Evolutionary conservation across 2,329 filamentous ascomycete genomes (phyloP), one percentile per base, ranked within the genome.

Genomic region (Cytospora leucostoma): DNA sequence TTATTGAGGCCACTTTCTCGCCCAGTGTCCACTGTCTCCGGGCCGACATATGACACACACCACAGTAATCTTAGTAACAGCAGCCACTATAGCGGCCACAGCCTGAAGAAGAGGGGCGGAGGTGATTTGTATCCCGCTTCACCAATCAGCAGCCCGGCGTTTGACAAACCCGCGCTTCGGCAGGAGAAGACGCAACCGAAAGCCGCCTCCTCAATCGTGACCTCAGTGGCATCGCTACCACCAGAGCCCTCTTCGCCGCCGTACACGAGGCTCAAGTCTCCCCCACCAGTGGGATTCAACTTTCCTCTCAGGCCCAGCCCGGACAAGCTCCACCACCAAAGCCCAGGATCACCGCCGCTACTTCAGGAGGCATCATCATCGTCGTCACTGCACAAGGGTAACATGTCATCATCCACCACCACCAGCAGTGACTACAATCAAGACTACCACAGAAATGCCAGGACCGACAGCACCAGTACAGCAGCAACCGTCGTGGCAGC

Each of bases 91-190:
- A 52, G 56, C 52, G 65, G 37, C 15, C 56, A 59, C n/a, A 65
- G 49, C 56, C 52, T 49, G 33, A 64, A 62, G n/a, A 55, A 32
- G 59, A 63, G 17, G 47, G 61, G 47, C 33, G 57, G 44, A 57
- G 60, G 1, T 53, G 58, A 63, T 49, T 60, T 65, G 17, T 78
- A 79, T 50, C 76, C 77, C 0, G 65, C 75, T 5, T 77, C 77
- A 5, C 76, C 79, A 1, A 72, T 78, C 32, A 75, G 73, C 66
- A 68, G 74, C 0, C 74, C 77, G 0, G 75, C 74, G 1, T 73
- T 72, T 6, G 76, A 68, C 67, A 79, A 74, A 44, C 67, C 76
- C 13, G 68, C 74, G 3, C 75, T 76, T 12, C 71, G 73, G n/a
- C 69, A 73, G 15, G 72, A 76, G 55, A 69, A 66, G 55, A 67